Evolutionary conservation across 768 basidiomycete species (phyloP).

Genomic region (Tulasnella sp.): DNA sequence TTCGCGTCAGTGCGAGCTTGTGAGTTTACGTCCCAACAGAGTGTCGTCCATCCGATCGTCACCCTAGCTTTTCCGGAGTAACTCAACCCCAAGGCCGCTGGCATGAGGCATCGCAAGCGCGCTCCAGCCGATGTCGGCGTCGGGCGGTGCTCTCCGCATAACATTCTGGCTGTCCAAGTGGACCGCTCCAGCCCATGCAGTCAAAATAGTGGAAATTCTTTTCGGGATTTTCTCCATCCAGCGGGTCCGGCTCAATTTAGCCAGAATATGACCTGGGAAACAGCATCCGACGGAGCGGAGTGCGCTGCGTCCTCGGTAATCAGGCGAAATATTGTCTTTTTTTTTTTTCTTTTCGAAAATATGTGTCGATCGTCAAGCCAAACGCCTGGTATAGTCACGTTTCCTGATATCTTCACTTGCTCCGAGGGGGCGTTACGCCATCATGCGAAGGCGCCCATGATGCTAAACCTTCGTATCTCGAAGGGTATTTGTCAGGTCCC

Average conservation of each 20-base stretch:
- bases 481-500: neutral
- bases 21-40: constrained; percentile 12
- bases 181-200: constrained; percentile 7
- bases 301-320: constrained; percentile 10
- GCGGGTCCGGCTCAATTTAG: constrained; percentile 8
- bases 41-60: constrained; percentile 3
- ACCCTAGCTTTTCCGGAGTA: constrained; percentile 17
- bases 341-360: neutral
- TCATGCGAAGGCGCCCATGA: neutral
- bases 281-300: neutral
- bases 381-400: neutral
- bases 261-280: constrained; percentile 8
- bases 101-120: constrained; percentile 15
- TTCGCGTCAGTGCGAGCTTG: neutral
- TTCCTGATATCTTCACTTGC: neutral
- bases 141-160: constrained; percentile 12
- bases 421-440: constrained; percentile 12
- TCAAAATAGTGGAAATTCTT: neutral
- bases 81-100: constrained; percentile 2
- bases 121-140: neutral
- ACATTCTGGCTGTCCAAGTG: neutral
- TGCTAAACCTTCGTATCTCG: constrained; percentile 12
- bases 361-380: constrained; percentile 7
- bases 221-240: neutral
- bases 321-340: neutral